Evolutionary conservation across 345 rosid species (phyloP).

Genomic region (Moricandia arvensis): DNA sequence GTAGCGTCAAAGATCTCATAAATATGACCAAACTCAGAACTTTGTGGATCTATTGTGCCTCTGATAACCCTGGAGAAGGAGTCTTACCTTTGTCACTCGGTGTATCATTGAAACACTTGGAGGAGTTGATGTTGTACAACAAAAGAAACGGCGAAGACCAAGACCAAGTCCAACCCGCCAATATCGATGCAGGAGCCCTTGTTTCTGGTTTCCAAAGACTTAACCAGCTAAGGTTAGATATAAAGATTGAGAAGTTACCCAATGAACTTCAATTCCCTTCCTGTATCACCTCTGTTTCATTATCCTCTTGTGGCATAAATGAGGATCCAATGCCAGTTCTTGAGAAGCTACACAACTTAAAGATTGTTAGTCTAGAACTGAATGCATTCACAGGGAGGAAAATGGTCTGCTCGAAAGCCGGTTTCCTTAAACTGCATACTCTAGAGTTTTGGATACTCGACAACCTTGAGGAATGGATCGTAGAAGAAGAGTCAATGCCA

Average conservation of each 20-base stretch:
- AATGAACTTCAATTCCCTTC: conserved; percentile 36
- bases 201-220: conserved; percentile 15
- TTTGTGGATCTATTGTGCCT: conserved; percentile 14
- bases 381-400: conserved; percentile 33
- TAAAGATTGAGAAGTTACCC: conserved; percentile 32
- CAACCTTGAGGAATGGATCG: conserved; percentile 27
- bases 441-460: background rate
- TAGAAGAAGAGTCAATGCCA: conserved; percentile 21
- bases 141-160: background rate
- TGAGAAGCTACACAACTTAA: conserved; percentile 42
- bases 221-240: conserved; percentile 33
- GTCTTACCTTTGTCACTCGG: conserved; percentile 1
- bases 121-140: conserved; percentile 20
- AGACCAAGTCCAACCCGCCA: background rate
- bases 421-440: conserved; percentile 19
- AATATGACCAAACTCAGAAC: conserved; percentile 26
- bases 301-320: conserved; percentile 30
- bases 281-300: conserved; percentile 38
- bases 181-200: conserved; percentile 21
- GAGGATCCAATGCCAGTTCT: conserved; percentile 51
- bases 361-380: conserved; percentile 33
- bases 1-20: conserved; percentile 14
- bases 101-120: conserved; percentile 18
- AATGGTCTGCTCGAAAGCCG: conserved; percentile 30
- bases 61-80: background rate